Conservation (phyloP, 352 stramenopile species). For the Globisporangium nodosum region DNA sequence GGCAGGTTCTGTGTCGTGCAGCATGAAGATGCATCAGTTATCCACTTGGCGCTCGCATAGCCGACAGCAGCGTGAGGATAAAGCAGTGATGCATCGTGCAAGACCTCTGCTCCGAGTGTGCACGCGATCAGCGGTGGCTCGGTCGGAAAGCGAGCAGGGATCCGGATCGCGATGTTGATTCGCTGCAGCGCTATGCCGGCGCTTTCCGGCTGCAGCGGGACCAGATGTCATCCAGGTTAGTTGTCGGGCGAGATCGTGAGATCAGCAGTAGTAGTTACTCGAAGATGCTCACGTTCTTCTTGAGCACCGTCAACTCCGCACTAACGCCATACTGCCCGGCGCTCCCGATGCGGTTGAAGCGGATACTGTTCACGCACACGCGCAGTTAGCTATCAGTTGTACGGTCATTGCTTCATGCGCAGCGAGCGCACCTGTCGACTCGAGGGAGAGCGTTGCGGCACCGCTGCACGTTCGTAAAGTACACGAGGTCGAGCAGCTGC, state of each 20-base stretch:
- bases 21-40: not conserved
- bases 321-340: slow-evolving; percentile 18
- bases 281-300: slow-evolving; percentile 25
- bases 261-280: not conserved
- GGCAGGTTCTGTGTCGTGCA: slow-evolving; percentile 33
- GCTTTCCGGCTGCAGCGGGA: slow-evolving; percentile 22
- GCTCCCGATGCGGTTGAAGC: slow-evolving; percentile 23
- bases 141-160: slow-evolving; percentile 33
- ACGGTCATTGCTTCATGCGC: no score
- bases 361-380: slow-evolving; percentile 11
- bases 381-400: not conserved
- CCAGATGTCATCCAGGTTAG: not conserved
- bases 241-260: not conserved
- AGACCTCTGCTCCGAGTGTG: slow-evolving; percentile 39
- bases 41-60: not conserved
- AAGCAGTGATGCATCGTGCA: no score
- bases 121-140: slow-evolving; percentile 41
- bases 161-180: slow-evolving; percentile 38
- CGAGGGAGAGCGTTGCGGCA: slow-evolving; percentile 40
- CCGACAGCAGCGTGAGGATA: not conserved
- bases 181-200: slow-evolving; percentile 23
- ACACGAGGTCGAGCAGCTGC: slow-evolving; percentile 58
- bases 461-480: slow-evolving; percentile 41
- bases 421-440: slow-evolving; percentile 42
- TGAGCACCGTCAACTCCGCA: slow-evolving; percentile 31